Evolutionary conservation across 1,284 basidiomycete species (phyloP).

Genomic region (Pseudozyma sp.): DNA sequence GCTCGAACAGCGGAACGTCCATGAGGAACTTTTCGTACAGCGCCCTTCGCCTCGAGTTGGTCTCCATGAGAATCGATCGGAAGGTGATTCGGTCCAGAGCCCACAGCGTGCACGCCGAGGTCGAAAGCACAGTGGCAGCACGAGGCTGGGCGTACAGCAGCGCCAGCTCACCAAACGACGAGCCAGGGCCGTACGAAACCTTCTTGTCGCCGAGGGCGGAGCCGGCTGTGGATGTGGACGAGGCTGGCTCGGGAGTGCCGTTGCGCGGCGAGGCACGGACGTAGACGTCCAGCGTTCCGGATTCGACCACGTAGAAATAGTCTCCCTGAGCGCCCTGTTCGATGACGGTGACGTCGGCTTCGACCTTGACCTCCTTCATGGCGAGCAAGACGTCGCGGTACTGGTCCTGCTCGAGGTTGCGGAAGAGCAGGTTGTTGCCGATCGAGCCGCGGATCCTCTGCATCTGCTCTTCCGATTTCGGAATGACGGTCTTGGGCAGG

Average conservation of each 20-base stretch:
- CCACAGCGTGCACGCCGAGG: slow-evolving; percentile 87
- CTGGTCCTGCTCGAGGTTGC: slow-evolving; percentile 96
- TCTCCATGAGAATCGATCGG: slow-evolving; percentile 84
- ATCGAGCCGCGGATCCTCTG: slow-evolving; percentile 88
- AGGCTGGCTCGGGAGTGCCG: slow-evolving; percentile 43
- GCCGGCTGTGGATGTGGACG: slow-evolving; percentile 34
- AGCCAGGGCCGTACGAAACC: slow-evolving; percentile 84
- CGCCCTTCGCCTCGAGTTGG: slow-evolving; percentile 77
- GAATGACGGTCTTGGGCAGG: slow-evolving; percentile 64
- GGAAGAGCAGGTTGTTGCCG: slow-evolving; percentile 90
- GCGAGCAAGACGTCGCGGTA: slow-evolving; percentile 90
- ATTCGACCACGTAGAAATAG: slow-evolving; percentile 97
- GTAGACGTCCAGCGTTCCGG: slow-evolving; percentile 87
- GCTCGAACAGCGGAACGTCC: slow-evolving; percentile 88
- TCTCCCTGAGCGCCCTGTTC: slow-evolving; percentile 96
- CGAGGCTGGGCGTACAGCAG: slow-evolving; percentile 97
- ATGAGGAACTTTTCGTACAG: slow-evolving; percentile 96
- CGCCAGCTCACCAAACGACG: slow-evolving; percentile 94
- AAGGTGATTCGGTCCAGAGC: slow-evolving; percentile 96
- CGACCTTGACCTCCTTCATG: slow-evolving; percentile 88
- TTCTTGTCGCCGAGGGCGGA: slow-evolving; percentile 57
- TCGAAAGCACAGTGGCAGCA: slow-evolving; percentile 90
- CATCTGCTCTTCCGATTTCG: slow-evolving; percentile 87
- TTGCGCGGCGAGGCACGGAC: slow-evolving; percentile 71
- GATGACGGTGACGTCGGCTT: slow-evolving; percentile 85